These are phyloP conservation scores for Pseudofabraea citricarpa DNA, from an alignment of 2,329 filamentous ascomycete species.

Conservation along the genomic window DNA sequence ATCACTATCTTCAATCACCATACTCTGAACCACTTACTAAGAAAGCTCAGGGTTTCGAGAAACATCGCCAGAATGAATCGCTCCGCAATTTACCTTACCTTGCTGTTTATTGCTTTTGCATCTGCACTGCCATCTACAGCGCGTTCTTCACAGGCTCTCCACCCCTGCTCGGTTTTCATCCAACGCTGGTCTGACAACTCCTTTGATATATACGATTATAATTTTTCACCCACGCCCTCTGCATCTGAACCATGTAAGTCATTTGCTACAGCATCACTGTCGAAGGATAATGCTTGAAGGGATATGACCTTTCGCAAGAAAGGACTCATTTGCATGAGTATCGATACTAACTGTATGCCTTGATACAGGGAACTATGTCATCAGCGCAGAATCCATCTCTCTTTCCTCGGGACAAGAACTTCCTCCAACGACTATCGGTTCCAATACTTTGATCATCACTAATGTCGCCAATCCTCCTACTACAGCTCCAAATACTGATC, in stretches of 20 bases:
- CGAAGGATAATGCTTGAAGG: no score
- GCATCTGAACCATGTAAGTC: neutral
- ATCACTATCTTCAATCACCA: no score
- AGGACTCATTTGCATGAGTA: no score
- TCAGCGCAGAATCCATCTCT: neutral
- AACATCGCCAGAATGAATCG: no score
- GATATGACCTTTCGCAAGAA: no score
- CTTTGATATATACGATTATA: conserved; percentile 1
- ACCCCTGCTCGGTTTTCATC: conserved; percentile 1
- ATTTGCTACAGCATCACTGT: no score
- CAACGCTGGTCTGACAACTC: conserved; percentile 2
- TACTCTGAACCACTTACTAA: no score
- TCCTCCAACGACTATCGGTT: neutral
- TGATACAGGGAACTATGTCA: neutral
- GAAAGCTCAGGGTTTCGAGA: no score
- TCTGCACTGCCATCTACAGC: neutral
- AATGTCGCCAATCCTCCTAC: neutral
- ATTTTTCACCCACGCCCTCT: neutral
- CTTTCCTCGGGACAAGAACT: neutral
- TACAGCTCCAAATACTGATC: neutral
- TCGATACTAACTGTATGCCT: no score
- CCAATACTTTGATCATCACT: neutral
- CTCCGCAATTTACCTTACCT: no score
- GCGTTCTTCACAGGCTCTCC: neutral
- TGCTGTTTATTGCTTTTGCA: no score